Evolutionary conservation across 345 rosid species (phyloP), one percentile per base, ranked within the genome.

Genomic region (Pugionium dolabratum): DNA sequence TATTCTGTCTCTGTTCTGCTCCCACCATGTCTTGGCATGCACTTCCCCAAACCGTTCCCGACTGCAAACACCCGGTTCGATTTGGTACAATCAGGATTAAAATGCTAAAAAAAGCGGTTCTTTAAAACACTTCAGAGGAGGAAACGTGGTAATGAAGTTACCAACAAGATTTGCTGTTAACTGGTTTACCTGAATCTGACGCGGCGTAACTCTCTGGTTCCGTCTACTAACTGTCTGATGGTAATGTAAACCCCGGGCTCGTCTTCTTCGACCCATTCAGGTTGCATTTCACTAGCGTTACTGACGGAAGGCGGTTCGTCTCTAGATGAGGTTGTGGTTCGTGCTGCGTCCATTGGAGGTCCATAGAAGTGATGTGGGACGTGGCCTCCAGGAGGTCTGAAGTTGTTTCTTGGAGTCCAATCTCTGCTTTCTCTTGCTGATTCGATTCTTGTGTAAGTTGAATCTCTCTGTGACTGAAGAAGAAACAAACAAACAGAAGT

Each of bases 211-310:
- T 95, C 99, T 70, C 95, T 81, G 7, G 91, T 87, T 46, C 99
- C 99, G 64, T 95, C 96, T 0, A 79, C 85, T 53, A 90, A 76
- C 74, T 88, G 99, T 75, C 97, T 84, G 76, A 95, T 82, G 66
- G 99, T 95, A 66, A 95, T 89, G 64, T 91, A 84, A 1, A 95
- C 97, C 2, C 99, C 99, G 2, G 97, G 93, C 79, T 91, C 96
- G 37, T 90, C 99, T 50, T 91, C 69, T 81, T 91, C 99, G n/a
- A 95, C 78, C 97, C 96, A 95, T 76, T 95, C 97, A 4, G 84
- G 63, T 76, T 95, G 96, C 74, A 87, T 59, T 37, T 95, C 96
- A 45, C 96, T 89, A n/a, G 95, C 95, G 67, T 89, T 91, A 84
- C 99, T 95, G 25, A 83, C 61, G 0, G 99, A 89, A 51, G 93